Conservation (phyloP, 2,329 filamentous ascomycete species). For the Sclerotinia sclerotiorum region DNA sequence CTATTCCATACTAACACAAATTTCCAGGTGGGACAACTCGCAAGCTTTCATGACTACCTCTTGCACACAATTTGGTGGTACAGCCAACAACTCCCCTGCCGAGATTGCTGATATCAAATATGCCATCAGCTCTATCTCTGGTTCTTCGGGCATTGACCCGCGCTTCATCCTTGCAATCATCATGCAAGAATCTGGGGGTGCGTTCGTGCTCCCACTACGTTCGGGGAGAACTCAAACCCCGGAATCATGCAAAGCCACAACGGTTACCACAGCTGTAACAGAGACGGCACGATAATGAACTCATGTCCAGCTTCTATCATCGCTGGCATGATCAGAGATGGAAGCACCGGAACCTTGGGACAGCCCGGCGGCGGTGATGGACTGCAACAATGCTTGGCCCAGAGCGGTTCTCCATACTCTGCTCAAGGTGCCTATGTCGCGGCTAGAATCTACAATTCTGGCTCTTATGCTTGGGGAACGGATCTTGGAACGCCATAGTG, state of each 20-base stretch:
- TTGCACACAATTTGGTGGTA: slow-evolving; percentile 2
- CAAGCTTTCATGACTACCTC: slow-evolving; percentile 13
- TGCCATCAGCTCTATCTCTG: neutral
- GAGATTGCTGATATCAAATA: neutral
- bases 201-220: slow-evolving; percentile 27
- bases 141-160: neutral
- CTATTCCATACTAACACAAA: neutral
- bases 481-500: slow-evolving; percentile 38
- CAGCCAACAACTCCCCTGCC: slow-evolving; percentile 14
- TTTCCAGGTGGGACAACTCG: slow-evolving; percentile 15
- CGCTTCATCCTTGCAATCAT: slow-evolving; percentile 41
- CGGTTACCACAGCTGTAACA: slow-evolving; percentile 27
- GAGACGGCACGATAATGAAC: slow-evolving; percentile 14
- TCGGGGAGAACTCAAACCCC: slow-evolving; percentile 25
- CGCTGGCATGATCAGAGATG: slow-evolving; percentile 37
- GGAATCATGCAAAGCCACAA: slow-evolving; percentile 38
- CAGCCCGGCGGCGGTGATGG: neutral
- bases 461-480: slow-evolving; percentile 38
- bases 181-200: slow-evolving; percentile 42
- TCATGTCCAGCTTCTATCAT: slow-evolving; percentile 19
- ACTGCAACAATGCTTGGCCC: slow-evolving; percentile 12
- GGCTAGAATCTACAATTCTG: slow-evolving; percentile 46
- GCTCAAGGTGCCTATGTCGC: slow-evolving; percentile 40
- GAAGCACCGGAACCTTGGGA: slow-evolving; percentile 34
- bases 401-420: slow-evolving; percentile 29